A percentile compares a stretch with the other conserved stretches of the same genome.
phyloP scores from a whole-genome alignment of 805 yeast genomes.

The Myxozyma mucilagina region DNA sequence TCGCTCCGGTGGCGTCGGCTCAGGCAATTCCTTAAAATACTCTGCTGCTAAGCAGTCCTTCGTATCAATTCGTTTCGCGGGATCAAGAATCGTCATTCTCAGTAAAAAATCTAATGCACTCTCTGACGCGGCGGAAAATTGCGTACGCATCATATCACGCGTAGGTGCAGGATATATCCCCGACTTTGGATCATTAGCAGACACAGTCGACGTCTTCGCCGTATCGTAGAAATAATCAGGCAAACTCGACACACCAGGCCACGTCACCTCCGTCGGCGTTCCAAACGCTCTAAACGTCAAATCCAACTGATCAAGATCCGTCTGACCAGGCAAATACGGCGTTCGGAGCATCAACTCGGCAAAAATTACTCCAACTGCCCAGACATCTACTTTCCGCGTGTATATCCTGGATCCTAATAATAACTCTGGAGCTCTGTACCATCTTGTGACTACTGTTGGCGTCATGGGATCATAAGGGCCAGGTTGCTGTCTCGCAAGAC shows the following conservation, averaged over 20 bases:
- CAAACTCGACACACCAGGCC: slow-evolving; percentile 86
- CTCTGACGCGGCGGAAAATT: slow-evolving; percentile 62
- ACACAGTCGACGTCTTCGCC: slow-evolving; percentile 34
- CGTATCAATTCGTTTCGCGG: slow-evolving; percentile 89
- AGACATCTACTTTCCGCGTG: slow-evolving; percentile 83
- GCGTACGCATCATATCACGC: slow-evolving; percentile 82
- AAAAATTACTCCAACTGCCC: slow-evolving; percentile 96
- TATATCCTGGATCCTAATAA: slow-evolving; percentile 86
- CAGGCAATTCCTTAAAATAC: slow-evolving; percentile 50
- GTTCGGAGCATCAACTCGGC: slow-evolving; percentile 94
- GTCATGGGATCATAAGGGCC: slow-evolving; percentile 70
- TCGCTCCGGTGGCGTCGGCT: slow-evolving; percentile 24
- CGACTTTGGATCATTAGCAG: slow-evolving; percentile 8
- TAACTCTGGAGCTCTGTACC: slow-evolving; percentile 97
- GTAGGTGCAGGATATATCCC: slow-evolving; percentile 48
- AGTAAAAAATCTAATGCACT: slow-evolving; percentile 82
- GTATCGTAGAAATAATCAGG: slow-evolving; percentile 79
- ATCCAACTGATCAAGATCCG: slow-evolving; percentile 84
- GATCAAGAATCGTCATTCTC: slow-evolving; percentile 57
- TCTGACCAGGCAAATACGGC: slow-evolving; percentile 91
- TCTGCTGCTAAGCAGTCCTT: slow-evolving; percentile 88
- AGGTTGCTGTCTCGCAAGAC: slow-evolving; percentile 84
- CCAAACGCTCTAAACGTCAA: slow-evolving; percentile 96
- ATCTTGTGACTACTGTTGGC: slow-evolving; percentile 92
- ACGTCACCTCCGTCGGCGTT: slow-evolving; percentile 85